These are phyloP conservation scores for Telopea speciosissima DNA, from an alignment of 177 flowering plant genomes.

Conservation along the genomic window DNA sequence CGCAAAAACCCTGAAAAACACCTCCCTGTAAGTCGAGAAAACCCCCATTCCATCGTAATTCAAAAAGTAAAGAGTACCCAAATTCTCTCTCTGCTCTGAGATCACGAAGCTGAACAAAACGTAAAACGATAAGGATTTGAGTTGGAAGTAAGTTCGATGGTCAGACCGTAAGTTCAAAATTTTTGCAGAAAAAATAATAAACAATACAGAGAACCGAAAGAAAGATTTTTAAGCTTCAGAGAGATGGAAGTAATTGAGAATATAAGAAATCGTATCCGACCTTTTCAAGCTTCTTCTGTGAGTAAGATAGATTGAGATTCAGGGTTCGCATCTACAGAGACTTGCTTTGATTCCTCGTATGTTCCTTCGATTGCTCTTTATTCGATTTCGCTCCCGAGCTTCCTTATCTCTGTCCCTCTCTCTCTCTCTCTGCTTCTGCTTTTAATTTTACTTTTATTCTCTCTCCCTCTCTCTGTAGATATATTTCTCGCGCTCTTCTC, in stretches of 20 bases:
- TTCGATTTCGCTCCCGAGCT: slow-evolving; percentile 1
- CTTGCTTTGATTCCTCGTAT: slow-evolving; percentile 2
- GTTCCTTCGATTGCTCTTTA: slow-evolving; percentile 9
- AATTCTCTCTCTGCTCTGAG: slow-evolving; percentile 3
- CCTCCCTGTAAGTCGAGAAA: background rate
- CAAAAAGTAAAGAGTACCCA: background rate
- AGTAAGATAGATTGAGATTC: slow-evolving; percentile 3
- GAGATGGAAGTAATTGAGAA: background rate
- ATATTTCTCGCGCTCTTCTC: slow-evolving; percentile 14
- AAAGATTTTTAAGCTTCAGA: slow-evolving; percentile 8
- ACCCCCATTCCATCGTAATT: background rate
- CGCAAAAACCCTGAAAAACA: background rate
- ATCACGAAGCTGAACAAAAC: slow-evolving; percentile 4
- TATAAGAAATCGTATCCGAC: slow-evolving; percentile 2
- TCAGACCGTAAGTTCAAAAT: slow-evolving; percentile 1
- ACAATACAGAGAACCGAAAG: background rate
- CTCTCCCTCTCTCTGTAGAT: background rate
- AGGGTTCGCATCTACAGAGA: slow-evolving; percentile 5
- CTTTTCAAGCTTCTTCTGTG: slow-evolving; percentile 3
- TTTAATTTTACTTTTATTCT: background rate
- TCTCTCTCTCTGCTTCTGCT: background rate
- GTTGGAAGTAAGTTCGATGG: slow-evolving; percentile 6
- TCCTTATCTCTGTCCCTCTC: slow-evolving; percentile 4
- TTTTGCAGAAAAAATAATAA: background rate
- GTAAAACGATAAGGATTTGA: slow-evolving; percentile 12